phyloP scores from a whole-genome alignment of 495 filamentous ascomycete species.

The Cercophora newfieldiana region DNA sequence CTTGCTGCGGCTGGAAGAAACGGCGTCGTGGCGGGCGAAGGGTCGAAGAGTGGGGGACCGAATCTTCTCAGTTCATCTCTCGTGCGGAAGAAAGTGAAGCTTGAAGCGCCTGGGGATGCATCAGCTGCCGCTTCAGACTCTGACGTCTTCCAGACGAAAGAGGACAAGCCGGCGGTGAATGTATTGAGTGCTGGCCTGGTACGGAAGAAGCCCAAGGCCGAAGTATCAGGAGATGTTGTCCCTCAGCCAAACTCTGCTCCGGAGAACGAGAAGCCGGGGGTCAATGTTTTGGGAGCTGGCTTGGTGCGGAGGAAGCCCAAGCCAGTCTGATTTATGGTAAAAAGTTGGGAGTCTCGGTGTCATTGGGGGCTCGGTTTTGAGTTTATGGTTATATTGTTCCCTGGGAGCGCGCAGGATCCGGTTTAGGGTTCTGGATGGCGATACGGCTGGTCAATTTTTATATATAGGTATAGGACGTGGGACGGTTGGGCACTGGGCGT shows the following conservation, averaged over 20 bases:
- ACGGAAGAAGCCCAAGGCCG: conserved; percentile 19
- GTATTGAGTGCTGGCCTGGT: conserved; percentile 7
- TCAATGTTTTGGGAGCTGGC: conserved; percentile 2
- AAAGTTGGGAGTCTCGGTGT: background rate
- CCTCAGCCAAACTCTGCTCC: background rate
- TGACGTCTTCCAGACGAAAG: background rate
- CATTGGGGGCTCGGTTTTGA: too few species aligned
- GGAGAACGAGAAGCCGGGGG: background rate
- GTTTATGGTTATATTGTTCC: too few species aligned
- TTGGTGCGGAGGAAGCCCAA: conserved; percentile 14
- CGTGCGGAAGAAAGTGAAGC: conserved; percentile 41
- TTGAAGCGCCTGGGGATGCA: background rate
- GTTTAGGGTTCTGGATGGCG: background rate
- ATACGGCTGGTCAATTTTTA: too few species aligned
- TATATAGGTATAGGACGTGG: too few species aligned
- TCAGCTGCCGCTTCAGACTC: background rate
- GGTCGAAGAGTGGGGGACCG: background rate
- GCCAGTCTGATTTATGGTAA: conserved; percentile 6
- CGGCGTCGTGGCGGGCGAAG: background rate
- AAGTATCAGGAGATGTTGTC: background rate
- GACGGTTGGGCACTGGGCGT: too few species aligned
- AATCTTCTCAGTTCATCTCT: conserved; percentile 22
- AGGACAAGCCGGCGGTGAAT: background rate
- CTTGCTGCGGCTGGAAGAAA: background rate
- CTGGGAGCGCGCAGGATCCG: too few species aligned